These are phyloP conservation scores for Crithidia thermophila DNA, from an alignment of 208 protist species.

Conservation along the genomic window DNA sequence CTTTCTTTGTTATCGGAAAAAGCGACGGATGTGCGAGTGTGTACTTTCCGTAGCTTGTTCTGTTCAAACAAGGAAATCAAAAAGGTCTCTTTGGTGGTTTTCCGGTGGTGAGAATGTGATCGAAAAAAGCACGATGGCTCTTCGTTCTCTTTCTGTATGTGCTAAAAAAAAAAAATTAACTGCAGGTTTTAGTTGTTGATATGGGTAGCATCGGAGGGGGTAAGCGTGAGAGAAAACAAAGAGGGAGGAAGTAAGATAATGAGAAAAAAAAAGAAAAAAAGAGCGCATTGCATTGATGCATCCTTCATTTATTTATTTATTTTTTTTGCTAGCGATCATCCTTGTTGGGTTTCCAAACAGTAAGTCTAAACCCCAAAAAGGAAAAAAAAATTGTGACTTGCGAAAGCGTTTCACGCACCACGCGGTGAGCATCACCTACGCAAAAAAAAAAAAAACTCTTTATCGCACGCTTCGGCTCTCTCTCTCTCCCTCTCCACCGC, in stretches of 20 bases:
- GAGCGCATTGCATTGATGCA: no score
- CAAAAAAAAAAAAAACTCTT: no score
- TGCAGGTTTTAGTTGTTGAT: not conserved
- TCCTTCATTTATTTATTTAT: no score
- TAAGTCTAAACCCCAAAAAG: no score
- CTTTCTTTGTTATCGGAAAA: slow-evolving; percentile 7
- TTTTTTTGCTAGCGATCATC: no score
- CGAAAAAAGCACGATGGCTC: slow-evolving; percentile 2
- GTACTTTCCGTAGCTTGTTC: slow-evolving; percentile 6
- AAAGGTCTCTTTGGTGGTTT: slow-evolving; percentile 2
- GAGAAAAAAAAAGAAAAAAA: slow-evolving; percentile 13
- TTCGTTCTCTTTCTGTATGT: slow-evolving; percentile 15
- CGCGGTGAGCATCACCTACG: no score
- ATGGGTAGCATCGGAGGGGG: not conserved
- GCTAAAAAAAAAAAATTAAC: slow-evolving; percentile 9
- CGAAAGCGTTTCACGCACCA: no score
- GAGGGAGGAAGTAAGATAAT: not conserved
- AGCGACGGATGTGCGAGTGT: slow-evolving; percentile 20
- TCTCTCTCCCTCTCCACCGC: no score
- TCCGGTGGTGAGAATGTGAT: not conserved
- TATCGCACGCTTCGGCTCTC: no score
- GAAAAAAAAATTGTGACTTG: no score
- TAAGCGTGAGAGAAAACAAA: not conserved
- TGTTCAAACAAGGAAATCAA: slow-evolving; percentile 2
- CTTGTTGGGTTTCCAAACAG: no score